Conservation (phyloP, 495 filamentous ascomycete genomes). For the Hypoxylon trugodes region DNA sequence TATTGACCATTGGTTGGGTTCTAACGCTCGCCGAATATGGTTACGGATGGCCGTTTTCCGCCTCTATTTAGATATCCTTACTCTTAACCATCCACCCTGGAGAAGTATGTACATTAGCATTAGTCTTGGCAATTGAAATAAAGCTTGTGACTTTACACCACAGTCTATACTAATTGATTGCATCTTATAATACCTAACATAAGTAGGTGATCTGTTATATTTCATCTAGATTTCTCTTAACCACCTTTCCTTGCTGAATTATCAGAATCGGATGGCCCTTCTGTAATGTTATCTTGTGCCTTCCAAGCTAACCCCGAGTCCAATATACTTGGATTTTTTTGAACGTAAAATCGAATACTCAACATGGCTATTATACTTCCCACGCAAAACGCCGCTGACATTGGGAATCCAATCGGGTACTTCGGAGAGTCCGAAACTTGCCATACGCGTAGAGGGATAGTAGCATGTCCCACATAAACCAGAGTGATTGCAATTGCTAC, state of each 20-base stretch:
- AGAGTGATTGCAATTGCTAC: slow-evolving; percentile 19
- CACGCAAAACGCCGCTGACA: neutral
- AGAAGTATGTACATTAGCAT: too few relatives aligned
- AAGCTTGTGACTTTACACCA: too few relatives aligned
- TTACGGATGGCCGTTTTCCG: too few relatives aligned
- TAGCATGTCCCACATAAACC: slow-evolving; percentile 15
- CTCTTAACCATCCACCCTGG: too few relatives aligned
- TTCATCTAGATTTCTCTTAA: neutral
- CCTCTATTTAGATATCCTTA: too few relatives aligned
- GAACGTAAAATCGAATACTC: neutral
- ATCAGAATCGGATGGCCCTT: neutral
- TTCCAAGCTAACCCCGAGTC: neutral
- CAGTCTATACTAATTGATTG: too few relatives aligned
- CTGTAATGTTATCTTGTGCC: neutral
- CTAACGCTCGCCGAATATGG: too few relatives aligned
- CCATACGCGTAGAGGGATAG: slow-evolving; percentile 16
- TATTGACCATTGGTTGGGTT: too few relatives aligned
- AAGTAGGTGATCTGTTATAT: too few relatives aligned
- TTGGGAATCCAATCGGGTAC: slow-evolving; percentile 18
- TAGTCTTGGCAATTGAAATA: too few relatives aligned
- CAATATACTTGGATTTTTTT: neutral
- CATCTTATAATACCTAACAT: too few relatives aligned
- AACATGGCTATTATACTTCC: slow-evolving; percentile 2
- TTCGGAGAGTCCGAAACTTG: slow-evolving; percentile 8
- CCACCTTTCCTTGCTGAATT: neutral